phyloP scores from a whole-genome alignment of 1,284 basidiomycete genomes.

The Vanrija humicola region DNA sequence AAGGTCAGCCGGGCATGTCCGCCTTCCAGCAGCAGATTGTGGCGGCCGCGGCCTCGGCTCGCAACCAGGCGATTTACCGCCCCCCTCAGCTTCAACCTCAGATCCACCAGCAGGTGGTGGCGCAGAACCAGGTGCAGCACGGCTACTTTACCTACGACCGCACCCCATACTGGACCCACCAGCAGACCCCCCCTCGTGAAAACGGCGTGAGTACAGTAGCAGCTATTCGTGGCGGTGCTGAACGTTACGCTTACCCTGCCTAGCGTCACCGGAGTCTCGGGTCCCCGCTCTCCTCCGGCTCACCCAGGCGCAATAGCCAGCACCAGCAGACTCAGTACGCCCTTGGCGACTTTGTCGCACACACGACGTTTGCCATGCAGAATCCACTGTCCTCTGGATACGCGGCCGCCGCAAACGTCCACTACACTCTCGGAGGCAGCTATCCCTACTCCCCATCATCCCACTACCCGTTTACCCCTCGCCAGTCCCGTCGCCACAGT shows the following conservation, averaged over 20 bases:
- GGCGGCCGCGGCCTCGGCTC: neutral
- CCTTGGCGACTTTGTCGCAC: neutral
- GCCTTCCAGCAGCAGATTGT: slow-evolving; percentile 3
- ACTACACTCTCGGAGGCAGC: slow-evolving; percentile 46
- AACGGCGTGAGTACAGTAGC: slow-evolving; percentile 2
- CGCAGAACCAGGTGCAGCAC: slow-evolving; percentile 8
- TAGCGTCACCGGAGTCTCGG: too few relatives aligned
- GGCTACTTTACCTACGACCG: slow-evolving; percentile 7
- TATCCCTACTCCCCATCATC: slow-evolving; percentile 8
- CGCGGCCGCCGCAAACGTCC: slow-evolving; percentile 9
- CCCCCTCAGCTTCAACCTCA: slow-evolving; percentile 5
- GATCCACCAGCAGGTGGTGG: slow-evolving; percentile 10
- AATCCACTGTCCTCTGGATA: neutral
- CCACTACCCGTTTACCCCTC: neutral
- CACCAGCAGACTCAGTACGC: neutral
- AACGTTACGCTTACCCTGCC: neutral
- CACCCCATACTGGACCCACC: neutral
- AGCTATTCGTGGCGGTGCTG: neutral
- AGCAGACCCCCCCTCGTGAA: slow-evolving; percentile 2
- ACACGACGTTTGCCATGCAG: neutral
- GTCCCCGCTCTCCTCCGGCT: neutral
- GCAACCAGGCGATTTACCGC: slow-evolving; percentile 2
- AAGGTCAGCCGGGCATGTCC: neutral
- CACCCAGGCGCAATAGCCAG: slow-evolving; percentile 2
- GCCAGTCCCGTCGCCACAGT: slow-evolving; percentile 4